Evolutionary conservation across 2,329 filamentous ascomycete species (phyloP), one percentile per base, ranked within the genome.

Genomic region (Dothistroma septosporum): DNA sequence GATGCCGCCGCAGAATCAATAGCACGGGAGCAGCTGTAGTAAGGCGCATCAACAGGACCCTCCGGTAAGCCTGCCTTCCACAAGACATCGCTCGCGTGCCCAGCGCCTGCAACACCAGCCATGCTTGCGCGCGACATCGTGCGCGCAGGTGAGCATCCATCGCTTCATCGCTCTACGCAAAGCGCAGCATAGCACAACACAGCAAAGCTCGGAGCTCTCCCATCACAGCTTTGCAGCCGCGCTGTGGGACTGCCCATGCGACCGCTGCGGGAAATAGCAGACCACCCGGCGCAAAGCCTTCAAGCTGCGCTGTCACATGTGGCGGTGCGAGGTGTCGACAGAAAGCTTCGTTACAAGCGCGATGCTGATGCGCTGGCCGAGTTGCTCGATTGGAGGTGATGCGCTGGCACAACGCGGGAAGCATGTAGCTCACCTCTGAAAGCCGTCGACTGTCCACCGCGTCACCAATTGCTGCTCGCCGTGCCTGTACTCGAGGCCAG

Each of bases 351-450:
- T 62, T 61, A 59, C 60, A 62, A 61, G 64, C 60, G 55, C 54
- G 41, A 56, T 49, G 44, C 48, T 63, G 63, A 69, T 69, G 67
- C 65, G 66, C 62, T 68, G 66, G 58, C 64, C 35, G 58, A 56
- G 46, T 33, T 33, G 55, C 50, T 62, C 64, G 60, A 67, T 63
- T 64, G 64, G 68, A 56, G 64, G 35, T 55, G 64, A 67, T 71
- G 62, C 64, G 67, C 61, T 69, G 69, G 66, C 68, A 66, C 37
- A 55, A 32, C 57, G 61, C 64, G 61, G 64, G 60, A 61, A 57
- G 59, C 62, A 53, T 61, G 67, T 67, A 68, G 63, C 60, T 60
- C 57, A 62, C 66, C 62, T 64, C 61, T 55, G 48, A 55, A 61
- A 64, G 60, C 66, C 62, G 62, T 56, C 55, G 48, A 54, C 59